Percentiles rank a stretch among this genome's conserved stretches.
phyloP scores from a whole-genome alignment of 2,329 filamentous ascomycete genomes.

The Arthrobotrys sphaeroides region DNA sequence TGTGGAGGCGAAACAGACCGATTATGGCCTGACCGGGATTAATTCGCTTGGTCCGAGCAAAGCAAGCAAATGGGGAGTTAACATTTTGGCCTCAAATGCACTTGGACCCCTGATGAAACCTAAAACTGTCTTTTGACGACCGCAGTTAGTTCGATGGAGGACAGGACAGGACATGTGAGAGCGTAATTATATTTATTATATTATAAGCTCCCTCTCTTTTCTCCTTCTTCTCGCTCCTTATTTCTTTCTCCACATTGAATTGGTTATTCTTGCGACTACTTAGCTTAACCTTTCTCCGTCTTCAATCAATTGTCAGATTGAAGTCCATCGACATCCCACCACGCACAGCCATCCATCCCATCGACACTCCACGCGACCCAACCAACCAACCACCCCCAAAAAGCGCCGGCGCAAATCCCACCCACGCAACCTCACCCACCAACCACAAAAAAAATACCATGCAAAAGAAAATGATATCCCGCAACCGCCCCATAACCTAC shows the following conservation, averaged over 20 bases:
- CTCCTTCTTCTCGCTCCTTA: background rate
- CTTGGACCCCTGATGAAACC: background rate
- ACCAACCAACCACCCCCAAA: too few relatives aligned
- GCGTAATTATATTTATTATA: too few relatives aligned
- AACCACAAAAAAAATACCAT: background rate
- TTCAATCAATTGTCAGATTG: background rate
- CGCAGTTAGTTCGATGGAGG: too few relatives aligned
- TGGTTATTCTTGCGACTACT: too few relatives aligned
- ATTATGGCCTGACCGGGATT: constrained; percentile 29
- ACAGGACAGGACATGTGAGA: background rate
- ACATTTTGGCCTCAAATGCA: background rate
- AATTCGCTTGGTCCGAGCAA: background rate
- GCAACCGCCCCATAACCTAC: constrained; percentile 53
- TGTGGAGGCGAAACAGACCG: background rate
- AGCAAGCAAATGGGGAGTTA: too few relatives aligned
- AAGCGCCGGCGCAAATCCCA: background rate
- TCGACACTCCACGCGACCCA: background rate
- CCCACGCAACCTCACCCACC: background rate
- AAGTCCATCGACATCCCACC: background rate
- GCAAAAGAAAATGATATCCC: constrained; percentile 48
- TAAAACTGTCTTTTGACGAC: too few relatives aligned
- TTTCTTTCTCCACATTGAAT: background rate
- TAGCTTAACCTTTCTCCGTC: background rate
- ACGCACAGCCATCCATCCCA: background rate
- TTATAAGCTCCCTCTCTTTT: background rate